These are phyloP conservation scores for Colletotrichum incanum DNA, from an alignment of 2,329 filamentous ascomycete genomes.

Conservation along the genomic window DNA sequence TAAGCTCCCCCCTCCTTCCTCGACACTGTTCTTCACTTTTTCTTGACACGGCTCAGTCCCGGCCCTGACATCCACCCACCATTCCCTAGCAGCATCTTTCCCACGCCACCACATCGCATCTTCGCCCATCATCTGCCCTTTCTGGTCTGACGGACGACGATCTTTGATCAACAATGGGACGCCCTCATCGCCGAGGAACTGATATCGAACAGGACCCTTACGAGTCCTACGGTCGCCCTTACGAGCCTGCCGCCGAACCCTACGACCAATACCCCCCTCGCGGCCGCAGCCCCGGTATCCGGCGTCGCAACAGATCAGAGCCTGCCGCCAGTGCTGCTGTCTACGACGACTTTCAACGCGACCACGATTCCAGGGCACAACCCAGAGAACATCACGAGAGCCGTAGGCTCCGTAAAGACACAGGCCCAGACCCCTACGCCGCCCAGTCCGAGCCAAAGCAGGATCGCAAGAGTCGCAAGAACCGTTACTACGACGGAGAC, in stretches of 20 bases:
- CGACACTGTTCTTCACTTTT: background rate
- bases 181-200: constrained; percentile 22
- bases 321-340: constrained; percentile 17
- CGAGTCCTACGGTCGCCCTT: constrained; percentile 10
- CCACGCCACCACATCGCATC: background rate
- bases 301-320: constrained; percentile 34
- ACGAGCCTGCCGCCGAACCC: constrained; percentile 7
- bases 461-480: constrained; percentile 6
- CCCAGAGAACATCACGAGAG: background rate
- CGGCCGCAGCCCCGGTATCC: constrained; percentile 33
- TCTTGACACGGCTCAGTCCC: background rate
- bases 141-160: background rate
- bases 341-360: constrained; percentile 10
- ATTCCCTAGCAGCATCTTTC: background rate
- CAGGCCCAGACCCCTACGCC: background rate
- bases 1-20: background rate
- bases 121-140: background rate
- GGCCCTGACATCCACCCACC: background rate
- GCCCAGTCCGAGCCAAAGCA: constrained; percentile 8
- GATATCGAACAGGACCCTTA: constrained; percentile 27
- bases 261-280: constrained; percentile 23
- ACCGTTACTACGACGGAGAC: constrained; percentile 22
- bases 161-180: constrained; percentile 26
- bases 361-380: constrained; percentile 8
- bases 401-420: constrained; percentile 19